These are phyloP conservation scores for Epichloe hybrida DNA, from an alignment of 2,329 filamentous ascomycete genomes.

Conservation along the genomic window DNA sequence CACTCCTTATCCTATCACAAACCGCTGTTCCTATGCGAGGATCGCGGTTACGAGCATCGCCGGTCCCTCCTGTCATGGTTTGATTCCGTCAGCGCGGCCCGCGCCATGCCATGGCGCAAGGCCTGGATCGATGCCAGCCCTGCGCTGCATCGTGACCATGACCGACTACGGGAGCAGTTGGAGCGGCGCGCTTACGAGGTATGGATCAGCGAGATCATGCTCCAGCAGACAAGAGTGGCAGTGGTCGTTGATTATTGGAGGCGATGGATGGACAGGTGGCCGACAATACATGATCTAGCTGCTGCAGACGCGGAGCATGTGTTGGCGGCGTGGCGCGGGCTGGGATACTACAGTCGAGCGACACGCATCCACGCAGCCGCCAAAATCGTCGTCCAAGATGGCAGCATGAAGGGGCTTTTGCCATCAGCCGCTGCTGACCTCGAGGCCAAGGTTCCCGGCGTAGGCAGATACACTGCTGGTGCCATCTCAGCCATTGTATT, in stretches of 20 bases:
- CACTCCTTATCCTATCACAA: conserved; percentile 29
- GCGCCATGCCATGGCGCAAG: conserved; percentile 48
- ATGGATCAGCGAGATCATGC: conserved; percentile 55
- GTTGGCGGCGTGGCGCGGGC: conserved; percentile 42
- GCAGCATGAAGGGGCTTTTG: conserved; percentile 31
- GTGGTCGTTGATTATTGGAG: conserved; percentile 51
- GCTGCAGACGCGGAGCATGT: conserved; percentile 41
- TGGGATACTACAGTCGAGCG: conserved; percentile 53
- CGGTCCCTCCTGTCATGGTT: conserved; percentile 37
- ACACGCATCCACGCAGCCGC: conserved; percentile 46
- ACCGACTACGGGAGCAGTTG: conserved; percentile 27
- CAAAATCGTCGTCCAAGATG: conserved; percentile 32
- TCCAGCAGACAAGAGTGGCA: conserved; percentile 51
- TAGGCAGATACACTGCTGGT: conserved; percentile 49
- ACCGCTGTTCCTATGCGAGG: conserved; percentile 31
- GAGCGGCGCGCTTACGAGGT: conserved; percentile 48
- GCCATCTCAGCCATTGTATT: conserved; percentile 51
- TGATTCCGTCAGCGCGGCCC: conserved; percentile 29
- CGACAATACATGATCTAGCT: conserved; percentile 42
- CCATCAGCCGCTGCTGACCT: conserved; percentile 33
- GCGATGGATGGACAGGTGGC: conserved; percentile 47
- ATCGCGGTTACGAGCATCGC: conserved; percentile 19
- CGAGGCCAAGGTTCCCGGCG: conserved; percentile 40
- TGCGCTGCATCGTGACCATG: conserved; percentile 10
- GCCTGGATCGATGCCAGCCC: conserved; percentile 35